Evolutionary conservation across 192 early-diverging fungal genomes (phyloP).

Genomic region (Cetraspora pellucida): DNA sequence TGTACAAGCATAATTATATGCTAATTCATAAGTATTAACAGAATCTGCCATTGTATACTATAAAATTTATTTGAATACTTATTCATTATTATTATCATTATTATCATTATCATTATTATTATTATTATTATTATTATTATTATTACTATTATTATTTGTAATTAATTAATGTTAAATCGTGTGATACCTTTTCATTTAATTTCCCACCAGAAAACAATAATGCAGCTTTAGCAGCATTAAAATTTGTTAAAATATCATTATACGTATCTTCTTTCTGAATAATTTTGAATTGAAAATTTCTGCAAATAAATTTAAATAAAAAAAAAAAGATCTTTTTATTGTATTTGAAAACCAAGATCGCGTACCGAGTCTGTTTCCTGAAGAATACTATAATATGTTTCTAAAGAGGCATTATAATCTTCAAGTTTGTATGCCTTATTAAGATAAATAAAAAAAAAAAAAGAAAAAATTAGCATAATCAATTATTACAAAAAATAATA

Average conservation of each 20-base stretch:
- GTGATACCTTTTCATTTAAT: constrained; percentile 38
- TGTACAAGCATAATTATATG: constrained; percentile 68
- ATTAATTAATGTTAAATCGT: not conserved
- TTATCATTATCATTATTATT: not conserved
- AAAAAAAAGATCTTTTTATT: not conserved
- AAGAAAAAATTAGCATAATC: not conserved
- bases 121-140: not conserved
- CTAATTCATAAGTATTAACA: constrained; percentile 61
- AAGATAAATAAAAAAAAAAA: not conserved
- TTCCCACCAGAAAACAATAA: constrained; percentile 44
- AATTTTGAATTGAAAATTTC: not conserved
- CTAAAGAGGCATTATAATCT: constrained; percentile 51
- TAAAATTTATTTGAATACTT: not conserved
- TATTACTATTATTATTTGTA: not conserved
- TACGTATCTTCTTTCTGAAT: constrained; percentile 41
- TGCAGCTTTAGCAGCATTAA: constrained; percentile 56
- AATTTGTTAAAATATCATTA: constrained; percentile 56
- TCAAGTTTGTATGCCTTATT: constrained; percentile 59
- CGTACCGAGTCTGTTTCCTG: constrained; percentile 41
- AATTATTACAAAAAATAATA: constrained; percentile 3
- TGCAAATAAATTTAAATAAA: not conserved
- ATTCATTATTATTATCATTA: not conserved
- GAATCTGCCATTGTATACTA: constrained; percentile 39
- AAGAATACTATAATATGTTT: constrained; percentile 47
- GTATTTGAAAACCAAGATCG: not conserved